These are phyloP conservation scores for Raddia guianensis DNA, from an alignment of 176 grass and related monocot genomes.

Conservation along the genomic window DNA sequence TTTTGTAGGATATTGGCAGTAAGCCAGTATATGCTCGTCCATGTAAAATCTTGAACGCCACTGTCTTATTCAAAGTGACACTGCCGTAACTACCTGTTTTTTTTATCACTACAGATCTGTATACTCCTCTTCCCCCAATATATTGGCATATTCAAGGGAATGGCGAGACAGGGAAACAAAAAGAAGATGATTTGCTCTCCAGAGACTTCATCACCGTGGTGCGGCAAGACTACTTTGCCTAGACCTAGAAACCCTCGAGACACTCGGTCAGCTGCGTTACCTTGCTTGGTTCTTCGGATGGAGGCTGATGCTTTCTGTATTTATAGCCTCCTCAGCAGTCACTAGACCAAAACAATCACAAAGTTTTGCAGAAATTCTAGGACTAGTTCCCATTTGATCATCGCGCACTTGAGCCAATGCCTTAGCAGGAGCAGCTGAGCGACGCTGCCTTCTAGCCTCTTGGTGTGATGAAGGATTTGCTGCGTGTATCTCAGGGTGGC, in stretches of 20 bases:
- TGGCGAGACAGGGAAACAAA: constrained; percentile 64
- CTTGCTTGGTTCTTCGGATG: background rate
- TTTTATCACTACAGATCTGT: constrained; percentile 62
- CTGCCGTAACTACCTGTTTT: background rate
- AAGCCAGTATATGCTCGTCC: background rate
- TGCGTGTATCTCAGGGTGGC: constrained; percentile 1
- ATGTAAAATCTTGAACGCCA: background rate
- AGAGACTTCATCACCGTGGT: constrained; percentile 71
- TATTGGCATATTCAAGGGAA: constrained; percentile 97
- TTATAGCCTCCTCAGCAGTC: background rate
- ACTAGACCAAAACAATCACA: constrained; percentile 6
- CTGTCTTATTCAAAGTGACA: background rate
- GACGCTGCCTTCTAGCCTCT: background rate
- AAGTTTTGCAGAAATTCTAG: constrained; percentile 52
- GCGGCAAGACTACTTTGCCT: constrained; percentile 89
- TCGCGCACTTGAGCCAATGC: background rate
- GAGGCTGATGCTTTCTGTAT: background rate
- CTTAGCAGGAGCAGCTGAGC: background rate
- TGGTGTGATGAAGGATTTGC: constrained; percentile 7
- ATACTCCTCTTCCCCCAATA: constrained; percentile 81
- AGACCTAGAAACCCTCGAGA: constrained; percentile 13
- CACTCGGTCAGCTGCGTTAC: background rate
- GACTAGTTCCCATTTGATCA: constrained; percentile 24
- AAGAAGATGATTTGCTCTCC: constrained; percentile 69
- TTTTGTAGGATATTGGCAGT: background rate